Percentiles rank a stretch among this genome's conserved stretches.
Conservation (phyloP, 176 grass and related monocot species). For the Tuctoria greenei region DNA sequence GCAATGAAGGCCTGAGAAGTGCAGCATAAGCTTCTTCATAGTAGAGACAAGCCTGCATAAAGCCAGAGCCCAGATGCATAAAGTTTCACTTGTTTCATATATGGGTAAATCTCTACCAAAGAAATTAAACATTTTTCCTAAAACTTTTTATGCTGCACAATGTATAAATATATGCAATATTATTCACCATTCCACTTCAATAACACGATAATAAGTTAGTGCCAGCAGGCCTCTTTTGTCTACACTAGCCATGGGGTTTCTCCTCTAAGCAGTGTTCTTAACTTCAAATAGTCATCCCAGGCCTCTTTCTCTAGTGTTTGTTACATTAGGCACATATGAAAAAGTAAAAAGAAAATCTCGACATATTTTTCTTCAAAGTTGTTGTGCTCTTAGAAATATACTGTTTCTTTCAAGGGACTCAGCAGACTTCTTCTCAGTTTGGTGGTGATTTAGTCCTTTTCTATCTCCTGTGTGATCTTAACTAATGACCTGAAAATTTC, state of each 20-base stretch:
- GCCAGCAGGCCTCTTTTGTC: not conserved
- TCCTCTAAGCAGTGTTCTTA: not conserved
- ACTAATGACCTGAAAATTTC: not conserved
- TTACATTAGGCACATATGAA: not conserved
- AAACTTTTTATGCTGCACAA: not conserved
- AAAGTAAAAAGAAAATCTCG: not conserved
- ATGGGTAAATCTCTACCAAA: not conserved
- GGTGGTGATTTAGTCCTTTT: not conserved
- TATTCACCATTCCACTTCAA: not conserved
- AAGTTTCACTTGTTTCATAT: not conserved
- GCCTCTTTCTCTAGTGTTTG: not conserved
- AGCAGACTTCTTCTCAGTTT: not conserved
- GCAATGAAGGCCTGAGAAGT: slow-evolving; percentile 43
- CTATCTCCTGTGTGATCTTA: not conserved
- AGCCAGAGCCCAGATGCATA: not conserved
- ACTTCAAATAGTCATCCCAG: not conserved
- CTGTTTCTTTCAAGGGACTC: not conserved
- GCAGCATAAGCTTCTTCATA: slow-evolving; percentile 72
- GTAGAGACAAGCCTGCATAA: slow-evolving; percentile 69
- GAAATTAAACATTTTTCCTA: not conserved
- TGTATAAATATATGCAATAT: not conserved
- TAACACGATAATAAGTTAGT: slow-evolving; percentile 8
- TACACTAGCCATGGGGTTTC: not conserved
- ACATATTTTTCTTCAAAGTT: not conserved
- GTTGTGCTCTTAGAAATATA: not conserved